Base-by-base conservation (phyloP, 2,329 filamentous ascomycete species). In the Alternaria metachromatica region DNA sequence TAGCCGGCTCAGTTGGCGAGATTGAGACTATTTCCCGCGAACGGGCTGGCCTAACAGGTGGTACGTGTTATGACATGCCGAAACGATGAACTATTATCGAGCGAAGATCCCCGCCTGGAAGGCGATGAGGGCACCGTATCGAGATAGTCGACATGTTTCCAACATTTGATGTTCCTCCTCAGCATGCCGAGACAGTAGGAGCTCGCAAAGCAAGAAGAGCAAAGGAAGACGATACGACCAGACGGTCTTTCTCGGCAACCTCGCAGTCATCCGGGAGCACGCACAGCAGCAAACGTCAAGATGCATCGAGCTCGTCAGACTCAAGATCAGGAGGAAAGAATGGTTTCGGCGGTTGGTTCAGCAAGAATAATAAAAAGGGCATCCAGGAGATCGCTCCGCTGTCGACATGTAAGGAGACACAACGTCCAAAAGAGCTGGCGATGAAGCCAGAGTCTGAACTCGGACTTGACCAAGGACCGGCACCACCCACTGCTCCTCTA, bases 111-210 rank as follows among this genome's bases (percentile, higher is more conserved):
- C 62, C 48, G 46, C 25, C 44, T 33, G 45, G 23, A 13, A 48
- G 55, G 21, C 15, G 25, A 54, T 58, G 30, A 33, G 55, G 26
- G 55, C 49, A 21, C 44, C 45, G 25, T 37, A 61, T 61, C 55
- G 49, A 60, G 55, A 46, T 55, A 41, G 50, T 58, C 66, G 55
- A 49, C 48, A 74, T 74, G 72, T 74, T 74, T 54, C 72, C 72
- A 44, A 73, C 71, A 23, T 74, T 73, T 55, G 71, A 73, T 59
- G 66, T 72, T 33, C 72, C 71, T 51, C 69, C 72, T 13, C 64
- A 66, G 46, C 71, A 74, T 50, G 68, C 72, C 12, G 72, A 74
- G 64, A 74, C 72, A 4, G 66, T 73, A 28, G 68, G 72, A 25
- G 71, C 70, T 30, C 69, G 72, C 58, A 74, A 72, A 59, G 61